Base-by-base conservation (phyloP, 2,329 filamentous ascomycete species). In the Sarocladiaceae sp. region DNA sequence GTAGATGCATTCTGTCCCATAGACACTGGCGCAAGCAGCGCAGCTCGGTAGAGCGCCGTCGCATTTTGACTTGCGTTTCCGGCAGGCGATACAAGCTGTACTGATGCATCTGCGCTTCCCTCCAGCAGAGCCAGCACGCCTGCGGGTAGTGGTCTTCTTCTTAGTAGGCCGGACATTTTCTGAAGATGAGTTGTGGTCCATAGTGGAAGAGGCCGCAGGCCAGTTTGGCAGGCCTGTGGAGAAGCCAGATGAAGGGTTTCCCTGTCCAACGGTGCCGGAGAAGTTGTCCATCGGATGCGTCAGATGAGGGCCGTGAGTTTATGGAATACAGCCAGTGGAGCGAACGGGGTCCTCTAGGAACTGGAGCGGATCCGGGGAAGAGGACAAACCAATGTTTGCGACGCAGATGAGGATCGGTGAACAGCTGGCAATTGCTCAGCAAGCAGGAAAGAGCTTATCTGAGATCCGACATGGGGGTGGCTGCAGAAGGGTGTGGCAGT, bases 21-120 rank as follows among this genome's bases (percentile, higher is more conserved):
- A 97, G 52, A 97, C 93, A 60, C 91, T 96, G 56, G 89, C 84
- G 70, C 94, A 99, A n/a, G 94, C 93, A 7, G 93, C 93, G 66
- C 94, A 97, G 61, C 89, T 92, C 5, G 93, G 93, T 4, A 88
- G 77, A 52, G 91, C 92, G 54, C 93, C 93, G 69, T 97, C 93
- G 68, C 93, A 97, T 79, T 92, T 93, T 46, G 85, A 89, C 63
- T 93, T 93, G 57, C 88, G 77, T 65, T 83, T 84, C 18, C 88
- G 80, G 65, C 88, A 93, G 17, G 88, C 88, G 62, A 92, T 83
- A 65, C 88, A 93, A 10, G 88, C 88, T n/a, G 87, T 92, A 70
- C 87, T 91, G 54, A 93, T 87, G 66, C 88, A 92, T 59, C 87
- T 79, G 26, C 44, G 25, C 26, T 48, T 48, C n/a, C 44, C 44